These are phyloP conservation scores for Garcia nutans DNA, from an alignment of 345 rosid genomes.

Conservation along the genomic window DNA sequence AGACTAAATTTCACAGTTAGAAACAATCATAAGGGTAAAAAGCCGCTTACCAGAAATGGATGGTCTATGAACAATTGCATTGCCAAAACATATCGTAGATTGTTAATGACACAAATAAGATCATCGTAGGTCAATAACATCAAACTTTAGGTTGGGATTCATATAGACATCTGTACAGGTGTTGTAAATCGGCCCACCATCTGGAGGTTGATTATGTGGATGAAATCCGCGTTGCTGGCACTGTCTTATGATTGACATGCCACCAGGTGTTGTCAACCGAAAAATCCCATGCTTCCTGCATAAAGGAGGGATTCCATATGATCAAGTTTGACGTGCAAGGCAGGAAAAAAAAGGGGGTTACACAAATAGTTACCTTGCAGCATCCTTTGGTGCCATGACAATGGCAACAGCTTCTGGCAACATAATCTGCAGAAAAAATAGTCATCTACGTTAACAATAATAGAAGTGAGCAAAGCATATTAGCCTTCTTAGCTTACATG, in stretches of 20 bases:
- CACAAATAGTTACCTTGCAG: conserved; percentile 49
- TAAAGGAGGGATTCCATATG: neutral
- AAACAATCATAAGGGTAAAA: neutral
- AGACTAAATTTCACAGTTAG: neutral
- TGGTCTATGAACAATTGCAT: conserved; percentile 19
- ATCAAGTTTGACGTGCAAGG: neutral
- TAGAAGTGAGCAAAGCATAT: neutral
- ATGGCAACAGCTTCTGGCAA: conserved; percentile 95
- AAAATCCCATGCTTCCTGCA: conserved; percentile 84
- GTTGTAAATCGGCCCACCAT: conserved; percentile 88
- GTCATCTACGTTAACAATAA: conserved; percentile 8
- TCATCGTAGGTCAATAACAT: conserved; percentile 87
- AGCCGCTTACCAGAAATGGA: conserved; percentile 6
- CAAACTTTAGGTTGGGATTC: conserved; percentile 77
- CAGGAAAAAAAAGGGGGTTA: neutral
- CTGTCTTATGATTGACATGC: conserved; percentile 85
- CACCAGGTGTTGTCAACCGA: conserved; percentile 87
- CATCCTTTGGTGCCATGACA: conserved; percentile 93
- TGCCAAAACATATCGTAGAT: neutral
- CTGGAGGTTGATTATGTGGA: conserved; percentile 66
- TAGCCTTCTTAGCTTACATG: neutral
- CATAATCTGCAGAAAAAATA: conserved; percentile 63
- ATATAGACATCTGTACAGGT: conserved; percentile 82
- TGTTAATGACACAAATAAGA: conserved; percentile 7
- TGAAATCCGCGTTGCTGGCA: conserved; percentile 93